Evolutionary conservation across 176 grass and related monocot genomes (phyloP), one percentile per base, ranked within the genome.

Genomic region (Aegilops umbellulata): DNA sequence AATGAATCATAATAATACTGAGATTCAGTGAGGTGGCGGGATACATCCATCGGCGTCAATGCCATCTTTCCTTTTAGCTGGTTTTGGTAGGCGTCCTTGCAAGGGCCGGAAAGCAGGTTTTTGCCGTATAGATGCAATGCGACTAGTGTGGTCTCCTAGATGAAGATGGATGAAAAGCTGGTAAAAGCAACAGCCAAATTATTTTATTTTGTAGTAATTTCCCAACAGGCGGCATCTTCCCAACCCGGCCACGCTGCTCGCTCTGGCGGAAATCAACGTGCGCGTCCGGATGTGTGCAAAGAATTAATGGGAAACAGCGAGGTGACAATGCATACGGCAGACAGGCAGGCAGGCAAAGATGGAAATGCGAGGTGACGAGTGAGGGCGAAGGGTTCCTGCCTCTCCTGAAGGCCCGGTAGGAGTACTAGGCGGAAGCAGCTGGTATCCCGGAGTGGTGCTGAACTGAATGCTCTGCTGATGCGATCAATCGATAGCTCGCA

Each of bases 1-100:
- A 87, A 80, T 80, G 80, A 22, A 20, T 72, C 7, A 61, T 67
- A 79, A 39, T 51, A 10, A 8, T 83, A 46, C 25, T 32, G 64
- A 65, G 63, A 65, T 82, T 77, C 27, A 82, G 81, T 51, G 78
- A 44, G 69, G 60, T 76, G 77, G 44, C 46, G 35, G 38, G 69
- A 81, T 36, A 6, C 47, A 22, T 89, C 12, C 44, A 25, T 85
- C 46, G 25, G 34, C 25, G 19, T 67, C 77, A 0, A 53, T 53
- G 49, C 49, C 49, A 53, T 53, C 49, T 53, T 53, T 53, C 6
- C 2, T 53, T 53, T 53, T 53, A 53, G 49, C 16, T 39, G 34
- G 7, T 24, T 36, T 5, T 17, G 87, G 23, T 34, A n/a, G 62
- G 36, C 35, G 36, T 4, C 8, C 24, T 0, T 13, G 26, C 8